phyloP scores from a whole-genome alignment of 768 basidiomycete genomes.

The Hebeloma cylindrosporum region DNA sequence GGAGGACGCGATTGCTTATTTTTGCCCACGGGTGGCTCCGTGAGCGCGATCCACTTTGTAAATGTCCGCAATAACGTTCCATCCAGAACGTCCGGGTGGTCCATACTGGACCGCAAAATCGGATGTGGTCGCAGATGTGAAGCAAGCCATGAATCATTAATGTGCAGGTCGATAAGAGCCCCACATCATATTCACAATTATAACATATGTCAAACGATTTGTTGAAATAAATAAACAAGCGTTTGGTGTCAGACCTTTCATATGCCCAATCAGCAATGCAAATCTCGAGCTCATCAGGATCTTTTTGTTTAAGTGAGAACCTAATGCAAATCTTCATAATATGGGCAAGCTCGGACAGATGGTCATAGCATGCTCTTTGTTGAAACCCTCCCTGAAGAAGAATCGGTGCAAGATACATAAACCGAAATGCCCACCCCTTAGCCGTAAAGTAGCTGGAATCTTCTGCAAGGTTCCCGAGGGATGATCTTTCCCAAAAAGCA shows the following conservation, averaged over 20 bases:
- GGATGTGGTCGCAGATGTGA: slow-evolving; percentile 29
- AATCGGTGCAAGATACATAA: too few species aligned
- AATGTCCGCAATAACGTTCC: slow-evolving; percentile 30
- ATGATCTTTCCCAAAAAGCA: too few species aligned
- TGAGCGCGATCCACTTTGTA: slow-evolving; percentile 13
- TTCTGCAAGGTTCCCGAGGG: too few species aligned
- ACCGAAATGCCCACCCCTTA: too few species aligned
- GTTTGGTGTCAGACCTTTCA: slow-evolving; percentile 31
- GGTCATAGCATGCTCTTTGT: slow-evolving; percentile 36
- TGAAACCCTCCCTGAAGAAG: too few species aligned
- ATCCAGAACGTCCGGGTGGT: slow-evolving; percentile 34
- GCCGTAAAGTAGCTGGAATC: too few species aligned
- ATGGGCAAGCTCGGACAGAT: slow-evolving; percentile 31
- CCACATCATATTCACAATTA: slow-evolving; percentile 25
- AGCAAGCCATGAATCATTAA: slow-evolving; percentile 32
- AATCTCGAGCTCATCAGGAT: slow-evolving; percentile 23
- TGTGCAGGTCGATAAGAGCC: slow-evolving; percentile 26
- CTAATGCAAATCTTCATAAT: slow-evolving; percentile 34
- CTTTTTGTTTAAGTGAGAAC: slow-evolving; percentile 20
- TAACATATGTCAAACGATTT: neutral
- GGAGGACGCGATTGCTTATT: slow-evolving; percentile 21
- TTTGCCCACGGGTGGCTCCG: slow-evolving; percentile 26
- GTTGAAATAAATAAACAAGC: neutral
- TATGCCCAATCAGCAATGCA: slow-evolving; percentile 37
- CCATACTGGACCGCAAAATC: too few species aligned